These are phyloP conservation scores for Rubia occidens DNA, from an alignment of 305 asterid genomes.

Conservation along the genomic window DNA sequence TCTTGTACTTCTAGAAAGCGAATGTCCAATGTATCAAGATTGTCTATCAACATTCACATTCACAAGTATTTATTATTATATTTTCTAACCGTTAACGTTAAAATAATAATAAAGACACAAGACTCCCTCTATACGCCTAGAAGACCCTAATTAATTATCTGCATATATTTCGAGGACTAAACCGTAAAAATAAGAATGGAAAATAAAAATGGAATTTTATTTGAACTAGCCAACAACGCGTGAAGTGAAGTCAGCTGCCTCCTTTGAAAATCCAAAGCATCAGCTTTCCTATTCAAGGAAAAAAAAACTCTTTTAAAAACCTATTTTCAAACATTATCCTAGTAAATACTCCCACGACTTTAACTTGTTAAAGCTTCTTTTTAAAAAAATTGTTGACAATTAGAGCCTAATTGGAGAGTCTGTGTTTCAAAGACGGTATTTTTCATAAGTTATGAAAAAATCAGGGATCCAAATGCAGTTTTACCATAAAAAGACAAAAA, in stretches of 20 bases:
- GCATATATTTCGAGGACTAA: neutral
- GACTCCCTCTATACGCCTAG: neutral
- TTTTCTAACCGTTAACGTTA: neutral
- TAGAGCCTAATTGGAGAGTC: too few species aligned
- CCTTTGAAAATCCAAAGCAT: neutral
- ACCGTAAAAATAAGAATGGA: neutral
- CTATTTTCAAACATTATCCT: too few species aligned
- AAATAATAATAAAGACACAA: neutral
- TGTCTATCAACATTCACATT: neutral
- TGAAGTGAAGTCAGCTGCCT: neutral
- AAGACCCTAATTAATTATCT: neutral
- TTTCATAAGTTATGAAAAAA: too few species aligned
- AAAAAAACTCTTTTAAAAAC: too few species aligned
- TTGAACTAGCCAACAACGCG: neutral
- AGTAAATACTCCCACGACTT: too few species aligned
- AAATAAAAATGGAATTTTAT: neutral
- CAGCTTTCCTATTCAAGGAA: too few species aligned
- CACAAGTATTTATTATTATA: too few species aligned
- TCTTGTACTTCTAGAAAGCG: constrained; percentile 4
- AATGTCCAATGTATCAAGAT: neutral
- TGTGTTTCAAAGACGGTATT: too few species aligned
- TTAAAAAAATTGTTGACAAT: too few species aligned
- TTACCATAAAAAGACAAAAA: too few species aligned
- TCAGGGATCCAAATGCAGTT: too few species aligned
- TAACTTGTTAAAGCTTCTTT: too few species aligned